Conservation (phyloP, 2,329 filamentous ascomycete genomes). For the Trichothecium sympodiale region DNA sequence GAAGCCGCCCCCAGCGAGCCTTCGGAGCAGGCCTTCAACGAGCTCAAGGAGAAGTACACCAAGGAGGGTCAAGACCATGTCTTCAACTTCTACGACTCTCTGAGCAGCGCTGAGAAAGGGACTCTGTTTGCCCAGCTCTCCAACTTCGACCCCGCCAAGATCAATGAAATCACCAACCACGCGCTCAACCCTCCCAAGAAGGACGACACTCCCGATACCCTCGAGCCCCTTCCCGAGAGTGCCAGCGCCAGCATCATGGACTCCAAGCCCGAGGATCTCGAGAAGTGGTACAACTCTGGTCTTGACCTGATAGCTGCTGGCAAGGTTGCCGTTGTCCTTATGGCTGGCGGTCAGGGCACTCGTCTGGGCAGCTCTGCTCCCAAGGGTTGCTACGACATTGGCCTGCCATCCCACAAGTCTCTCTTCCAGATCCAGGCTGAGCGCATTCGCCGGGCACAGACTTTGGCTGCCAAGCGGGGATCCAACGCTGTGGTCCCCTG, state of each 20-base stretch:
- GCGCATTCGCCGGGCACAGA: conserved; percentile 77
- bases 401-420: conserved; percentile 82
- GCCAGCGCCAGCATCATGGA: conserved; percentile 88
- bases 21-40: conserved; percentile 52
- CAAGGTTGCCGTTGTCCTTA: conserved; percentile 77
- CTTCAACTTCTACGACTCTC: conserved; percentile 71
- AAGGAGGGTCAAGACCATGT: conserved; percentile 72
- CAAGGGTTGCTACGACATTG: conserved; percentile 97
- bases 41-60: conserved; percentile 61
- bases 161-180: conserved; percentile 76
- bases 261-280: conserved; percentile 65
- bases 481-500: conserved; percentile 65
- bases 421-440: conserved; percentile 97
- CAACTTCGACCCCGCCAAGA: conserved; percentile 70
- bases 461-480: conserved; percentile 60
- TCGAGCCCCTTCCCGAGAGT: conserved; percentile 81
- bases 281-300: conserved; percentile 74
- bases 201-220: conserved; percentile 38
- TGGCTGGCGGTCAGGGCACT: conserved; percentile 96
- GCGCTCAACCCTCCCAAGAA: conserved; percentile 68
- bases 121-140: conserved; percentile 71
- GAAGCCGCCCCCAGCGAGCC: conserved; percentile 36
- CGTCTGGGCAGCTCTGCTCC: conserved; percentile 87
- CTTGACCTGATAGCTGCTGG: conserved; percentile 71
- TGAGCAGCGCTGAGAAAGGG: conserved; percentile 62